phyloP scores from a whole-genome alignment of 2,329 filamentous ascomycete genomes.

The Neofusicoccum kwambonambiense region DNA sequence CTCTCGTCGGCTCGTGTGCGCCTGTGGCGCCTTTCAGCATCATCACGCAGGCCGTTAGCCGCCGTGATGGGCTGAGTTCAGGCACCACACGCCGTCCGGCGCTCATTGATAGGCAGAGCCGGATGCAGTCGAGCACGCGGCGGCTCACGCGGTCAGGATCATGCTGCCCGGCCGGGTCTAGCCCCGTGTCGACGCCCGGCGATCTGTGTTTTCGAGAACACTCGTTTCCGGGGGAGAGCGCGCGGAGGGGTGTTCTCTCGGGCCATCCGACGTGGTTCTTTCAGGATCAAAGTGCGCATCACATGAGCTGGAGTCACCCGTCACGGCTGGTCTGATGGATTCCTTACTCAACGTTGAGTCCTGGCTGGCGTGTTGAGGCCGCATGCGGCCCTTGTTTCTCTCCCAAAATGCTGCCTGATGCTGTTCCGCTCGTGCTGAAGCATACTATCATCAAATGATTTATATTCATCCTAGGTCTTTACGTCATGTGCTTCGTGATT shows the following conservation, averaged over 20 bases:
- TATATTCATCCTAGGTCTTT: not conserved
- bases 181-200: not conserved
- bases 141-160: not conserved
- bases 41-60: not conserved
- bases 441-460: too few relatives aligned
- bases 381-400: too few relatives aligned
- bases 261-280: too few relatives aligned
- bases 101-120: not conserved
- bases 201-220: not conserved
- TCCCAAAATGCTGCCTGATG: too few relatives aligned
- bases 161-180: not conserved
- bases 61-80: not conserved
- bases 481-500: conserved; percentile 9
- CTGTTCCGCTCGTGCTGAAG: too few relatives aligned
- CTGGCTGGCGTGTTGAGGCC: too few relatives aligned
- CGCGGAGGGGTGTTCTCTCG: not conserved
- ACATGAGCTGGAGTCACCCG: too few relatives aligned
- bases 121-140: not conserved
- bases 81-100: not conserved
- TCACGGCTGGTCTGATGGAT: too few relatives aligned
- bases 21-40: not conserved
- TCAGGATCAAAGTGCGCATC: too few relatives aligned
- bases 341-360: too few relatives aligned
- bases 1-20: too few relatives aligned
- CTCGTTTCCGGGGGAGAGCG: not conserved